Conservation (phyloP, 2,329 filamentous ascomycete genomes). For the Blastomyces parvus region DNA sequence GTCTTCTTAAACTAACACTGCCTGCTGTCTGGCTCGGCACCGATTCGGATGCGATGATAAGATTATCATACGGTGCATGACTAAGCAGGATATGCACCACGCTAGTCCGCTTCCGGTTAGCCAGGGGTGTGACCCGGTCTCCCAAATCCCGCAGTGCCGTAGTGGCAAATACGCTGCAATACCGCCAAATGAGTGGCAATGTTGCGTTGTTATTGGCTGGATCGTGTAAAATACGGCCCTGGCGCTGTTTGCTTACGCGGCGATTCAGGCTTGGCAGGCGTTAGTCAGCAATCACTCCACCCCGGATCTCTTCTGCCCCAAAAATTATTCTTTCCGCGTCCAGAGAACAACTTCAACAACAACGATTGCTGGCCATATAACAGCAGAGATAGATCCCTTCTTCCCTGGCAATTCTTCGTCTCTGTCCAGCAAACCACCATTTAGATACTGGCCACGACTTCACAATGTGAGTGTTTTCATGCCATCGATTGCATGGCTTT, state of each 20-base stretch:
- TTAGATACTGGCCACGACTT: constrained; percentile 8
- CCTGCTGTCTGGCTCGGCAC: neutral
- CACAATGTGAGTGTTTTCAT: constrained; percentile 19
- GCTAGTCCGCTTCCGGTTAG: neutral
- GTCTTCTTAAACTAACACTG: too few species aligned
- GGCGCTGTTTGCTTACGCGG: neutral
- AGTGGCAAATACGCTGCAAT: neutral
- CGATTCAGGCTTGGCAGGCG: neutral
- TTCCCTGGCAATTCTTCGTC: neutral
- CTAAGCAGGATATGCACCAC: neutral
- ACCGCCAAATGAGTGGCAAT: too few species aligned
- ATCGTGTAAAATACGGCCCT: neutral
- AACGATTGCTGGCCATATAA: neutral
- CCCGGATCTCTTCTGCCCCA: neutral
- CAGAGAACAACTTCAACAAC: neutral
- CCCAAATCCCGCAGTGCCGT: neutral
- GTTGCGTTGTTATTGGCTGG: neutral
- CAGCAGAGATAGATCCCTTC: neutral
- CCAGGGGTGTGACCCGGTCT: neutral
- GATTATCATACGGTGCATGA: neutral
- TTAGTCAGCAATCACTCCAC: neutral
- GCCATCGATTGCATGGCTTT: neutral
- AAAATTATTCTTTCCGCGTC: neutral
- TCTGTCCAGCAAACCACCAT: neutral
- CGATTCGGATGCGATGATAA: neutral